phyloP scores from a whole-genome alignment of 208 protist genomes.

The Leishmania tarentolae region DNA sequence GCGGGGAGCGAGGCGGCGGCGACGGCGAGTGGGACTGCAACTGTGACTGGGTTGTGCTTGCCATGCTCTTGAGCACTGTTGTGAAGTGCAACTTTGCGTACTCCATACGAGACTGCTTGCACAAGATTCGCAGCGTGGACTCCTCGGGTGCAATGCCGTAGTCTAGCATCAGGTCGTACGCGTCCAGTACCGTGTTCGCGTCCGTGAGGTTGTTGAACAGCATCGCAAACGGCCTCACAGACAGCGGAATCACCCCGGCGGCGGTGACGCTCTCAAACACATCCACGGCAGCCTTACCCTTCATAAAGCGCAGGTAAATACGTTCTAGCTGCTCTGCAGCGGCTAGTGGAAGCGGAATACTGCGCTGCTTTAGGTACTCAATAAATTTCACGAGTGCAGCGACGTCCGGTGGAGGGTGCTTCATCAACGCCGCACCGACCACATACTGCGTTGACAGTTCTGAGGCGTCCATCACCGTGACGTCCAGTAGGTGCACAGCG shows the following conservation, averaged over 20 bases:
- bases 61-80: constrained; percentile 28
- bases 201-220: constrained; percentile 74
- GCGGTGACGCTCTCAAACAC: constrained; percentile 60
- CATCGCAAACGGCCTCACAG: constrained; percentile 81
- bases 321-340: constrained; percentile 64
- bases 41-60: neutral
- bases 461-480: constrained; percentile 22
- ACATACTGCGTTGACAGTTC: constrained; percentile 49
- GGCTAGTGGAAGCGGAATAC: constrained; percentile 43
- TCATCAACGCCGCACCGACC: constrained; percentile 52
- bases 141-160: constrained; percentile 79
- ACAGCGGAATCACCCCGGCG: constrained; percentile 69
- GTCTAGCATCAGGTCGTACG: constrained; percentile 90
- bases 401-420: constrained; percentile 42
- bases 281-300: constrained; percentile 56
- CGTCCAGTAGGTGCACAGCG: constrained; percentile 43
- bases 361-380: constrained; percentile 42
- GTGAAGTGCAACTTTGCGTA: constrained; percentile 81
- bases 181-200: constrained; percentile 60
- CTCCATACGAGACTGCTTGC: constrained; percentile 73
- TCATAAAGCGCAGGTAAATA: constrained; percentile 76
- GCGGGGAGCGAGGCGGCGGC: constrained; percentile 21
- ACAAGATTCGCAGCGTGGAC: constrained; percentile 80
- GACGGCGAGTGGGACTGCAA: constrained; percentile 13
- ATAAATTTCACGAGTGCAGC: constrained; percentile 48